phyloP scores from a whole-genome alignment of 768 basidiomycete genomes.

The Fomitopsis pulvina region DNA sequence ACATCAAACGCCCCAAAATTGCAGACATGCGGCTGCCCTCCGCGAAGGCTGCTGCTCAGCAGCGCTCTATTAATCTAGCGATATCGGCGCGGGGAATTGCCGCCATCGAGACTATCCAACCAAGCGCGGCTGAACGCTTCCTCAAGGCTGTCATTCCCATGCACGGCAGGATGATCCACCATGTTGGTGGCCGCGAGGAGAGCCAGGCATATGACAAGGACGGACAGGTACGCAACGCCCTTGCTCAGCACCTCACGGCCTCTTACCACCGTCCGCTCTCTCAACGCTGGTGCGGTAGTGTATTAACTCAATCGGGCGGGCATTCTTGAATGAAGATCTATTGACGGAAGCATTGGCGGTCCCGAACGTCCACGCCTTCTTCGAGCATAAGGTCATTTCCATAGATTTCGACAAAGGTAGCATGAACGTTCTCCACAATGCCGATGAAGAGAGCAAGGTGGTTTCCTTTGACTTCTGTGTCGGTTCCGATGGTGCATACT shows the following conservation, averaged over 20 bases:
- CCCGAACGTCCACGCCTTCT: constrained; percentile 61
- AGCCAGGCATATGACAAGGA: constrained; percentile 86
- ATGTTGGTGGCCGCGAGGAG: constrained; percentile 57
- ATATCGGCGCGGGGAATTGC: constrained; percentile 91
- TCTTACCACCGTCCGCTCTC: not conserved
- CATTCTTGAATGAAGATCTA: constrained; percentile 80
- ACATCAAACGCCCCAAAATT: constrained; percentile 10
- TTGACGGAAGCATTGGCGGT: constrained; percentile 64
- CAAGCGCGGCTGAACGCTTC: constrained; percentile 60
- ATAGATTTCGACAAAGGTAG: constrained; percentile 68
- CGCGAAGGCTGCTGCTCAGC: constrained; percentile 56
- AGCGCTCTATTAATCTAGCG: constrained; percentile 93
- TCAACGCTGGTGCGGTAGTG: constrained; percentile 40
- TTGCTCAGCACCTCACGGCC: not conserved
- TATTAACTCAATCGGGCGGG: constrained; percentile 91
- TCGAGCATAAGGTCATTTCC: constrained; percentile 73
- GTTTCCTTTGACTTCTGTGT: constrained; percentile 74
- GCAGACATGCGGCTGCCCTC: constrained; percentile 71
- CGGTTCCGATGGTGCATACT: constrained; percentile 94
- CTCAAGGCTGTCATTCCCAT: constrained; percentile 83
- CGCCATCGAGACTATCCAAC: constrained; percentile 78
- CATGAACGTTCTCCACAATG: constrained; percentile 44
- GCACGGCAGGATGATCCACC: constrained; percentile 94
- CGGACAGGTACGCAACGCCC: constrained; percentile 59
- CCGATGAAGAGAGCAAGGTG: constrained; percentile 35